Evolutionary conservation across 305 asterid genomes (phyloP).

Genomic region (Ilex paraguariensis): DNA sequence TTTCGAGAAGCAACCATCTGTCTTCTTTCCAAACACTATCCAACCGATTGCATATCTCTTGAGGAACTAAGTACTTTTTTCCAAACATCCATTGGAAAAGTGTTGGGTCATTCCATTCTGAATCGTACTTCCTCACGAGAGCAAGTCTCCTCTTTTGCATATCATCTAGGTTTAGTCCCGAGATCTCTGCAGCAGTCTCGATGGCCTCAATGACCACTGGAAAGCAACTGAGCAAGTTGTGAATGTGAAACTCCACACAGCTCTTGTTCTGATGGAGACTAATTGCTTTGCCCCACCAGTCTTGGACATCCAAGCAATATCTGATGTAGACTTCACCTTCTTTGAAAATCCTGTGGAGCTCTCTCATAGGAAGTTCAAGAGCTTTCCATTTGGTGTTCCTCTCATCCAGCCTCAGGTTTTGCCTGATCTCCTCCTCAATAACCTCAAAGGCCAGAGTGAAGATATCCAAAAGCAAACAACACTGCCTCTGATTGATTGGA

Average conservation of each 20-base stretch:
- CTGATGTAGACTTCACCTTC: slow-evolving; percentile 62
- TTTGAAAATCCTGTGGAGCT: slow-evolving; percentile 54
- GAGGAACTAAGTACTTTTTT: slow-evolving; percentile 56
- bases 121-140: slow-evolving; percentile 52
- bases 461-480: slow-evolving; percentile 63
- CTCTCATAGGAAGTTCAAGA: slow-evolving; percentile 69
- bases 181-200: slow-evolving; percentile 57
- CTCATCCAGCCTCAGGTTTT: slow-evolving; percentile 60
- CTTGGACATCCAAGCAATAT: slow-evolving; percentile 52
- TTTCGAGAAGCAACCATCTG: slow-evolving; percentile 52
- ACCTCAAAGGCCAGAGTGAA: slow-evolving; percentile 56
- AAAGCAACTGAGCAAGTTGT: slow-evolving; percentile 61
- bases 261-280: slow-evolving; percentile 63
- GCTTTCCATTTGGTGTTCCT: slow-evolving; percentile 63
- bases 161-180: slow-evolving; percentile 42
- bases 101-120: slow-evolving; percentile 43
- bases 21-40: slow-evolving; percentile 68
- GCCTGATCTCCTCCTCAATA: slow-evolving; percentile 54
- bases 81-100: slow-evolving; percentile 69
- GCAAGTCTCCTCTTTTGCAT: slow-evolving; percentile 39
- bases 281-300: slow-evolving; percentile 83
- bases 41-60: slow-evolving; percentile 40
- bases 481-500: slow-evolving; percentile 68
- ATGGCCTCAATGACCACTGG: slow-evolving; percentile 63
- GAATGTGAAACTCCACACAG: slow-evolving; percentile 63